These are phyloP conservation scores for Podila verticillata DNA, from an alignment of 192 early-diverging fungal genomes.

Conservation along the genomic window DNA sequence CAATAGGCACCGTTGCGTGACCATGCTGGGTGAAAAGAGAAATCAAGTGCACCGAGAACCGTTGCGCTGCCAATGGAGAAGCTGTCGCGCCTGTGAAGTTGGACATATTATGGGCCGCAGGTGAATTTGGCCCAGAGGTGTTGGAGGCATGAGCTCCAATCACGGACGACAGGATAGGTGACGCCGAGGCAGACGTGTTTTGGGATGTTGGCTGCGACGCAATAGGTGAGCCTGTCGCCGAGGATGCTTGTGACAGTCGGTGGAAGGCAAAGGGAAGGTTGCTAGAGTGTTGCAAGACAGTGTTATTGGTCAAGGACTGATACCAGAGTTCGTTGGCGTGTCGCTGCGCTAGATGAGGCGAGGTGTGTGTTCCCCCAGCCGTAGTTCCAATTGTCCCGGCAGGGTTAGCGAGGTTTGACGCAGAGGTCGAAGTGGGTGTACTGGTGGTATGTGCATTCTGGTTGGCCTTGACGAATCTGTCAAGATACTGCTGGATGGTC, in stretches of 20 bases:
- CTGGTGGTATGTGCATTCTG: conserved; percentile 1
- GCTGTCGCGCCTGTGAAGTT: conserved; percentile 4
- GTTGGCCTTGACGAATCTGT: conserved; percentile 36
- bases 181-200: conserved; percentile 16
- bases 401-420: conserved; percentile 1
- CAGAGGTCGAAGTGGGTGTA: neutral
- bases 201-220: conserved; percentile 20
- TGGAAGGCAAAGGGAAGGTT: conserved; percentile 40
- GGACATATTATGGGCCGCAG: conserved; percentile 1
- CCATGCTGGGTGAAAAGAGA: conserved; percentile 27
- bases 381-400: neutral
- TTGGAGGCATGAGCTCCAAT: neutral
- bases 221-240: conserved; percentile 1
- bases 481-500: conserved; percentile 33
- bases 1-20: conserved; percentile 15
- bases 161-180: conserved; percentile 7
- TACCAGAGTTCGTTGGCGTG: conserved; percentile 42
- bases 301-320: conserved; percentile 23
- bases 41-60: conserved; percentile 37
- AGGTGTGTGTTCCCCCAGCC: neutral
- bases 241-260: conserved; percentile 10
- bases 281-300: conserved; percentile 11
- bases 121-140: conserved; percentile 4
- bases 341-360: conserved; percentile 31
- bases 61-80: conserved; percentile 25